A percentile compares a stretch with the other conserved stretches of the same genome.
These are phyloP conservation scores for Dictyostelium capitatum DNA, from an alignment of 78 protist species.

Conservation along the genomic window DNA sequence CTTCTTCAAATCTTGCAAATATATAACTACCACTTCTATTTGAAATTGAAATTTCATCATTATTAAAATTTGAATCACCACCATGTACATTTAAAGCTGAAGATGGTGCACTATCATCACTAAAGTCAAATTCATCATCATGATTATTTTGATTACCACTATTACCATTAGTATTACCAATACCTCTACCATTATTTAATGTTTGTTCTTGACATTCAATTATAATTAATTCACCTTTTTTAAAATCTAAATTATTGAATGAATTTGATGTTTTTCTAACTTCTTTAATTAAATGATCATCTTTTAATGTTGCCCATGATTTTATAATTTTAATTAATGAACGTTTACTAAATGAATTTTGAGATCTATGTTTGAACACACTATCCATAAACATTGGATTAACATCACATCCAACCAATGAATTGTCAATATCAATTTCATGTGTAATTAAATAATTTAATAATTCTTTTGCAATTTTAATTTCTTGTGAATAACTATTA, in stretches of 20 bases:
- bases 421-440: constrained; percentile 62
- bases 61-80: neutral
- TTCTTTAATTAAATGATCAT: constrained; percentile 48
- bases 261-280: constrained; percentile 38
- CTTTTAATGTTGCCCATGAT: constrained; percentile 65
- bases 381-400: constrained; percentile 53
- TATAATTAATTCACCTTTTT: constrained; percentile 59
- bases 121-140: neutral
- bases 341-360: constrained; percentile 54
- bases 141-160: neutral
- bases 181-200: neutral
- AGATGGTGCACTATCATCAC: too few species aligned
- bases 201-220: constrained; percentile 10
- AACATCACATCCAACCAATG: constrained; percentile 66
- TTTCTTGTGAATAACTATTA: constrained; percentile 21
- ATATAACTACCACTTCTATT: constrained; percentile 17
- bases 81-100: too few species aligned
- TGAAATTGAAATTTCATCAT: neutral
- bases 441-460: constrained; percentile 44
- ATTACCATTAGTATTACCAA: constrained; percentile 10
- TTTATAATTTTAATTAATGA: constrained; percentile 59
- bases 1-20: constrained; percentile 77
- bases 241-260: constrained; percentile 58
- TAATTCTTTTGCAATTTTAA: constrained; percentile 60
- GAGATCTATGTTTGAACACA: constrained; percentile 46